Conservation (phyloP, 805 yeast genomes). For the Candida coquimbonensis region DNA sequence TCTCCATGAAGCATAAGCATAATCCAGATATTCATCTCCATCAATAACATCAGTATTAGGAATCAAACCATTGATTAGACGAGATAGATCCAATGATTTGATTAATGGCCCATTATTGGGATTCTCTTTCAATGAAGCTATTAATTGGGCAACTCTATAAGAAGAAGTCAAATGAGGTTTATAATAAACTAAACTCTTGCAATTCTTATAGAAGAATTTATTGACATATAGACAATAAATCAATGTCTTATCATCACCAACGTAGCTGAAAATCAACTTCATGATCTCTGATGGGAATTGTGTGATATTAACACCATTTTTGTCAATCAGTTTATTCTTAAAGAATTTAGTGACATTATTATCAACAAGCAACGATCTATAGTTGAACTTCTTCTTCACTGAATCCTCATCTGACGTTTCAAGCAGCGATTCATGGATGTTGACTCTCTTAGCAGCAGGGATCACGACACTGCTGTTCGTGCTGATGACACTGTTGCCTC, state of each 20-base stretch:
- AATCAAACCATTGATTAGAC: conserved; percentile 32
- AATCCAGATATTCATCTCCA: conserved; percentile 14
- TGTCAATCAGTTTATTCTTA: conserved; percentile 23
- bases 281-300: conserved; percentile 29
- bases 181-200: conserved; percentile 49
- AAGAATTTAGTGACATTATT: conserved; percentile 19
- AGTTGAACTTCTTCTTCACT: conserved; percentile 11
- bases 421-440: neutral
- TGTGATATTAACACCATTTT: conserved; percentile 25
- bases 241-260: conserved; percentile 33
- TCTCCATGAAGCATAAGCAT: conserved; percentile 76
- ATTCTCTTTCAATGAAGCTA: conserved; percentile 54
- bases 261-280: conserved; percentile 20
- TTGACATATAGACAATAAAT: conserved; percentile 44
- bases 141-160: conserved; percentile 74
- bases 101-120: conserved; percentile 52
- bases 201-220: conserved; percentile 41
- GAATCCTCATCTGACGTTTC: neutral
- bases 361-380: conserved; percentile 18
- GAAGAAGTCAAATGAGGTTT: conserved; percentile 56
- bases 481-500: conserved; percentile 3
- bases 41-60: conserved; percentile 12
- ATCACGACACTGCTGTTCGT: neutral
- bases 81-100: conserved; percentile 51
- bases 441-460: neutral